A percentile compares a stretch with the other conserved stretches of the same genome.
These are phyloP conservation scores for Quercus wislizeni DNA, from an alignment of 306 rosid genomes.

Conservation along the genomic window DNA sequence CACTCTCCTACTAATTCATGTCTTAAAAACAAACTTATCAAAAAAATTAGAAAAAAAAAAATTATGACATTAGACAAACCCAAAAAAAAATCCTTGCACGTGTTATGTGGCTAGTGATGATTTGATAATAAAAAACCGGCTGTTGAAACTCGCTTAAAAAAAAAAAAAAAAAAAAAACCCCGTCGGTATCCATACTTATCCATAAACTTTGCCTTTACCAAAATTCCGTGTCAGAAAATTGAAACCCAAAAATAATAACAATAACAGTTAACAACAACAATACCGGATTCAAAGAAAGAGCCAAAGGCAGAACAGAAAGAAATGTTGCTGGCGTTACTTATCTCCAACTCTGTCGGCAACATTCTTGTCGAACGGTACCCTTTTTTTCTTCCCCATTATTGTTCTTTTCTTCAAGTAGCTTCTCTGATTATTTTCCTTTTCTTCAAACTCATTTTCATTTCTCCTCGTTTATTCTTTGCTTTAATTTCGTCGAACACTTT, in stretches of 20 bases:
- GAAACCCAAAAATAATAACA: too few species aligned
- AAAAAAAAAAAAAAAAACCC: too few species aligned
- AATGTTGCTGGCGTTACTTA: conserved; percentile 4
- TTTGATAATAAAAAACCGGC: too few species aligned
- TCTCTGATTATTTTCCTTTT: not conserved
- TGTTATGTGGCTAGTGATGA: too few species aligned
- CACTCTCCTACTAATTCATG: accelerated
- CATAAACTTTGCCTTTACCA: not conserved
- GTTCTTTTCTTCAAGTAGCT: not conserved
- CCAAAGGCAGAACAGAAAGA: not conserved
- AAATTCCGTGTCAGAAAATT: not conserved
- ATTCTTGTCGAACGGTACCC: conserved; percentile 6
- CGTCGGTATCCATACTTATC: too few species aligned
- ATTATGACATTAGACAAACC: too few species aligned
- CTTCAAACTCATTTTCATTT: not conserved
- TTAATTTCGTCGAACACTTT: not conserved
- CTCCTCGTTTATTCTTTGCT: not conserved
- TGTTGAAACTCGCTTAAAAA: too few species aligned
- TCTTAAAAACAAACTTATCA: too few species aligned
- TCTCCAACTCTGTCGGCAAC: conserved; percentile 8
- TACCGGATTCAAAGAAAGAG: too few species aligned
- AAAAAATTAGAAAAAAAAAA: too few species aligned
- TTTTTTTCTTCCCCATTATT: not conserved
- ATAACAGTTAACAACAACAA: too few species aligned
- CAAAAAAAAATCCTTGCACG: too few species aligned